Percentiles rank a stretch among this genome's conserved stretches.
Evolutionary conservation across 495 filamentous ascomycete genomes (phyloP).

Genomic region (Penicillium cosmopolitanum): DNA sequence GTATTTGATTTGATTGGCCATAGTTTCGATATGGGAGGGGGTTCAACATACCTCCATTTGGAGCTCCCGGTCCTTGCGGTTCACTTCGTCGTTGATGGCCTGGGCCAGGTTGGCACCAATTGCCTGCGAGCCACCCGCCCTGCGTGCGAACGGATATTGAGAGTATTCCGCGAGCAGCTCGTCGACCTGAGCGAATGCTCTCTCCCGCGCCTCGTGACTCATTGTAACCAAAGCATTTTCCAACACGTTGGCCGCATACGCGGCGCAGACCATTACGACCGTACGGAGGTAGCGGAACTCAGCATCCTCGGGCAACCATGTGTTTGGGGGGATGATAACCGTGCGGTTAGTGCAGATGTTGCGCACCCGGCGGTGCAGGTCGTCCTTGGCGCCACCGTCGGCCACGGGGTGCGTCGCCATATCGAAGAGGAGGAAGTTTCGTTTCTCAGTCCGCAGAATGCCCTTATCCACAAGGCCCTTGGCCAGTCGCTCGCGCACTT

Average conservation of each 20-base stretch:
- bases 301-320: slow-evolving; percentile 90
- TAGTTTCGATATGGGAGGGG: neutral
- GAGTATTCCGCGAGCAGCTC: slow-evolving; percentile 94
- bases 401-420: slow-evolving; percentile 99
- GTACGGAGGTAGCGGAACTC: slow-evolving; percentile 93
- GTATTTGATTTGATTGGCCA: neutral
- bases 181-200: slow-evolving; percentile 95
- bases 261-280: slow-evolving; percentile 94
- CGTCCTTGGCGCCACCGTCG: slow-evolving; percentile 95
- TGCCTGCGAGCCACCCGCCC: slow-evolving; percentile 70
- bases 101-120: slow-evolving; percentile 95
- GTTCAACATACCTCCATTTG: slow-evolving; percentile 77
- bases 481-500: slow-evolving; percentile 94
- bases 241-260: slow-evolving; percentile 96
- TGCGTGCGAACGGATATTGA: slow-evolving; percentile 91
- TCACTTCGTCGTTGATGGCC: slow-evolving; percentile 85
- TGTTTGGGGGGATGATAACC: slow-evolving; percentile 79
- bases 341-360: slow-evolving; percentile 92
- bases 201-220: slow-evolving; percentile 89
- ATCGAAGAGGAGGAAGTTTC: slow-evolving; percentile 98
- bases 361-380: slow-evolving; percentile 88
- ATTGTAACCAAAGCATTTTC: slow-evolving; percentile 95
- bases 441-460: slow-evolving; percentile 96
- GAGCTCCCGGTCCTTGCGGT: slow-evolving; percentile 87
- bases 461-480: slow-evolving; percentile 99